phyloP scores from a whole-genome alignment of 2,329 filamentous ascomycete species.

The Fusarium kyushuense region DNA sequence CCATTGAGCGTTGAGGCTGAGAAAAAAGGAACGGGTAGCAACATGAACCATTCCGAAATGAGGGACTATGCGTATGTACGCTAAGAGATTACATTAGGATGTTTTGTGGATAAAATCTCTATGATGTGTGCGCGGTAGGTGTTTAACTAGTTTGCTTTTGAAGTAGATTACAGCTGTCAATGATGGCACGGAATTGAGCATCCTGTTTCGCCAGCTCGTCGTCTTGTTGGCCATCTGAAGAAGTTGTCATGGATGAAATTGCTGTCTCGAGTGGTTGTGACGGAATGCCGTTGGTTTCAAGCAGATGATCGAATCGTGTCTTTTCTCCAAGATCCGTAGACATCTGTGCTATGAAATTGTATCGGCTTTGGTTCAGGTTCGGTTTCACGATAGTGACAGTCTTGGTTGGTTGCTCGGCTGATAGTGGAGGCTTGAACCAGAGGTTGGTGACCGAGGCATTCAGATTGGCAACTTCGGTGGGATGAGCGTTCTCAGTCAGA shows the following conservation, averaged over 20 bases:
- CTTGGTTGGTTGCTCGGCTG: slow-evolving; percentile 57
- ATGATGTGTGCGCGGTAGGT: slow-evolving; percentile 16
- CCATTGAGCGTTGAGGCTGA: slow-evolving; percentile 40
- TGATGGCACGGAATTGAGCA: slow-evolving; percentile 59
- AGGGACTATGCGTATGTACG: slow-evolving; percentile 14
- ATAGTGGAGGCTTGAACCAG: slow-evolving; percentile 74
- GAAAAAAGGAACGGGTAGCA: slow-evolving; percentile 27
- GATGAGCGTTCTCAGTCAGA: slow-evolving; percentile 75
- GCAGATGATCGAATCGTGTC: slow-evolving; percentile 60
- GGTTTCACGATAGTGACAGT: slow-evolving; percentile 81
- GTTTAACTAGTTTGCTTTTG: slow-evolving; percentile 35
- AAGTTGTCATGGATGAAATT: slow-evolving; percentile 59
- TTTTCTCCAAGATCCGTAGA: slow-evolving; percentile 55
- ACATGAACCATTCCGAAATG: slow-evolving; percentile 30
- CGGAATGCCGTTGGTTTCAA: slow-evolving; percentile 62
- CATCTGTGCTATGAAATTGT: slow-evolving; percentile 76
- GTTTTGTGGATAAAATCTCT: slow-evolving; percentile 4
- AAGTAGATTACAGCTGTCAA: slow-evolving; percentile 57
- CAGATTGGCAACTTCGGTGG: slow-evolving; percentile 75
- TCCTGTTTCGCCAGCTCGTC: slow-evolving; percentile 54
- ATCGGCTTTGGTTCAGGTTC: slow-evolving; percentile 73
- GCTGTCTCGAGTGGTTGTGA: slow-evolving; percentile 62
- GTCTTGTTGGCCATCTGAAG: slow-evolving; percentile 32
- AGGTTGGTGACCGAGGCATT: slow-evolving; percentile 88
- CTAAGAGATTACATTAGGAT: slow-evolving; percentile 29